Conservation (phyloP, 306 rosid species). For the Senna tora region DNA sequence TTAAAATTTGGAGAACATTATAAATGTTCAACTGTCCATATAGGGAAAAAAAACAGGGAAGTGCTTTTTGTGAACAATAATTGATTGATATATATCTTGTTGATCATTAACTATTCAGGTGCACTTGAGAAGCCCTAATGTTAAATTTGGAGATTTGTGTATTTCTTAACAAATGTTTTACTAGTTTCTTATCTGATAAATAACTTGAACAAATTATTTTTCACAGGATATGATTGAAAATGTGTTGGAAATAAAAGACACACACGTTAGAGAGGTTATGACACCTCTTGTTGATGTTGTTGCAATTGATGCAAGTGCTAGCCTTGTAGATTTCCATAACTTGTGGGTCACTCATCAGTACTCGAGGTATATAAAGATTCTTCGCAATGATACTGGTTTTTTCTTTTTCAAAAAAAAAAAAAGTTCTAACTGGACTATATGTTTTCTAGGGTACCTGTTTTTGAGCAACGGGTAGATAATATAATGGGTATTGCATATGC, state of each 20-base stretch:
- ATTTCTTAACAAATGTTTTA: background rate
- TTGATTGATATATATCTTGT: background rate
- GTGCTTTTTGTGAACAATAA: too few relatives aligned
- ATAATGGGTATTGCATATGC: slow-evolving; percentile 97
- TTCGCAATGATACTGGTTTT: background rate
- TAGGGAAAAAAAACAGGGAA: too few relatives aligned
- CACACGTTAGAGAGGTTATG: slow-evolving; percentile 97
- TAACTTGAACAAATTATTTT: slow-evolving; percentile 28
- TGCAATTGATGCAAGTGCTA: slow-evolving; percentile 86
- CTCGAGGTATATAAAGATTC: slow-evolving; percentile 68
- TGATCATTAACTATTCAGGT: background rate
- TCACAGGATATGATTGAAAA: slow-evolving; percentile 95
- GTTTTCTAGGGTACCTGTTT: slow-evolving; percentile 84
- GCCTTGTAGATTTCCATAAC: slow-evolving; percentile 80
- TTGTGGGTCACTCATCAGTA: slow-evolving; percentile 96
- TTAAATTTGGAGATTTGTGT: background rate
- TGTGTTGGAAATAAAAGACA: slow-evolving; percentile 94
- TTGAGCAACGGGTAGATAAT: slow-evolving; percentile 96
- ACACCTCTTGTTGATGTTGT: slow-evolving; percentile 98
- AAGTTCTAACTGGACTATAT: background rate
- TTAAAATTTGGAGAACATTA: too few relatives aligned
- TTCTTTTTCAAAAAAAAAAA: background rate
- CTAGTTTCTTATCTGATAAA: slow-evolving; percentile 18
- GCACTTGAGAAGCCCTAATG: background rate
- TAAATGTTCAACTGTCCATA: too few relatives aligned